Percentiles rank a stretch among this genome's conserved stretches.
Evolutionary conservation across 179 eudicot genomes (phyloP).

Genomic region (Silene vulgaris): DNA sequence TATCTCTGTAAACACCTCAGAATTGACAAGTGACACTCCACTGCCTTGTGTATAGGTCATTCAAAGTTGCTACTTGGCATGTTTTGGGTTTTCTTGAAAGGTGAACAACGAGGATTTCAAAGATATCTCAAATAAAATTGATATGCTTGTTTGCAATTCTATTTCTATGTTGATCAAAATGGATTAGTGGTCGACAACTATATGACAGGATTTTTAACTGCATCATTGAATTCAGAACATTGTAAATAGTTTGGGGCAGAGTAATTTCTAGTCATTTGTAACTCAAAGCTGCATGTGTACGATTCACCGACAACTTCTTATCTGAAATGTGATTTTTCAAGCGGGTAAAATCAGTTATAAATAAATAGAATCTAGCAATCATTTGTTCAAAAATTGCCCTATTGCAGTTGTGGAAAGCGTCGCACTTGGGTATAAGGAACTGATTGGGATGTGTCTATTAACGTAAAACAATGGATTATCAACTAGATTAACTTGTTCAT

Average conservation of each 20-base stretch:
- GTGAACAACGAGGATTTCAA: neutral
- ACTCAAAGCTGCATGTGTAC: neutral
- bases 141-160: neutral
- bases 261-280: neutral
- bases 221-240: neutral
- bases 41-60: constrained; percentile 23
- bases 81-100: neutral
- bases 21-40: constrained; percentile 46
- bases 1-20: constrained; percentile 78
- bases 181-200: neutral
- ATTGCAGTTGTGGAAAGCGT: no score
- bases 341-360: neutral
- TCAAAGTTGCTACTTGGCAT: constrained; percentile 16
- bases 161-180: neutral
- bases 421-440: no score
- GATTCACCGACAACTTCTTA: neutral
- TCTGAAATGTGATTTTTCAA: neutral
- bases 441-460: no score
- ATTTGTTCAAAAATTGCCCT: no score
- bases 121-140: neutral
- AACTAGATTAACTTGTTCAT: no score
- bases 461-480: no score
- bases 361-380: no score
- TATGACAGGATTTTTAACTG: neutral
- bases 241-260: neutral